Evolutionary conservation across 2,329 filamentous ascomycete genomes (phyloP), one percentile per base, ranked within the genome.

Genomic region (Trichoderma citrinoviride): DNA sequence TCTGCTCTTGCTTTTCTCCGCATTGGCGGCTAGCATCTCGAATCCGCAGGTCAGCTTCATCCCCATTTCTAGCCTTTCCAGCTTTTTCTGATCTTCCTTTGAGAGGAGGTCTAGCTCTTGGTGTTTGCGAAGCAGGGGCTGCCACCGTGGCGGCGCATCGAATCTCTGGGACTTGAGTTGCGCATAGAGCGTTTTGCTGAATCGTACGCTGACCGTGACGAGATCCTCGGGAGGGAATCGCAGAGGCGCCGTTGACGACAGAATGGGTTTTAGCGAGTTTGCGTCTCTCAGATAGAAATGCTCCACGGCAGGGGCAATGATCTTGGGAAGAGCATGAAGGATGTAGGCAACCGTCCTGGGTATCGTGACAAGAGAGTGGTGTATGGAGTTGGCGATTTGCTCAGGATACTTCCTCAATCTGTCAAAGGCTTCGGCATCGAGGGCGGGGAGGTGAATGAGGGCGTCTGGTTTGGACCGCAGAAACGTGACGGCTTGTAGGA

Each of bases 41-140:
- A 97, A 93, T 0, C 94, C 95, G 70, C 90, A 93, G 0, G 92
- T 85, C 10, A 98, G 77, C 74, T 98, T 98, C 89, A 97, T 94
- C 12, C 93, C 93, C 46, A 90, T 80, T 64, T 94, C 90, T 1
- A 84, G 68, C n/a, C 80, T 77, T 14, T 72, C 66, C 19, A 64
- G 47, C 2, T 63, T 63, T 33, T 67, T 71, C 5, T 70, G 67
- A 6, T 69, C 70, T 8, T 61, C 52, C 3, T 61, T 63, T 21
- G 66, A 44, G 3, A 57, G 6, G 27, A 29, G 62, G n/a, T 66
- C 68, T 19, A 70, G 67, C 6, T 69, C 69, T 17, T 64, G 64
- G n/a, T 67, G 66, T 12, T 71, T 50, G n/a, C 40, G 69, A 3
- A 74, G 63, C 12, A 72, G 23, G 17, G 74, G 70, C 67, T 74